Evolutionary conservation across 306 rosid species (phyloP).

Genomic region (Boehmeria nivea): DNA sequence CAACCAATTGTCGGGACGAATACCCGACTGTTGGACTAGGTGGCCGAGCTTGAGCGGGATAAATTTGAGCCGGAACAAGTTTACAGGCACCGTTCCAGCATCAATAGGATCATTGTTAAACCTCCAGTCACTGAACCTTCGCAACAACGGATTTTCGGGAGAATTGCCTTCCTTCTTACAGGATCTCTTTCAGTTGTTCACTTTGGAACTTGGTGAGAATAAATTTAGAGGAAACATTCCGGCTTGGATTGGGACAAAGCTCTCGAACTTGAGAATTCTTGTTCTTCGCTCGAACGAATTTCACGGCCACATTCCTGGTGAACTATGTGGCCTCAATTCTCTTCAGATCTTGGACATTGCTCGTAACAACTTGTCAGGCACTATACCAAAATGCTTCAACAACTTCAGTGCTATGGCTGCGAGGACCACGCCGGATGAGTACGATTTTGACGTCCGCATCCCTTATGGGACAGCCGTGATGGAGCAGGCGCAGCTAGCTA

Average conservation of each 20-base stretch:
- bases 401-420: conserved; percentile 5
- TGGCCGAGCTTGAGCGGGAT: too few species aligned
- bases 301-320: too few species aligned
- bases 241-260: conserved; percentile 11
- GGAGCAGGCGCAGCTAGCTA: background rate
- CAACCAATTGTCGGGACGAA: too few species aligned
- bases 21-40: too few species aligned
- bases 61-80: conserved; percentile 18
- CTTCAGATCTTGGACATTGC: too few species aligned
- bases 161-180: background rate
- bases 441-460: too few species aligned
- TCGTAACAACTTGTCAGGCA: too few species aligned
- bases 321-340: too few species aligned
- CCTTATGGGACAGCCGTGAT: too few species aligned
- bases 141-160: background rate
- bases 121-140: background rate
- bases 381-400: too few species aligned
- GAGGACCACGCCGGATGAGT: too few species aligned
- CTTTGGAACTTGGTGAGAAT: conserved; percentile 27
- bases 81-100: conserved; percentile 11
- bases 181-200: background rate
- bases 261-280: background rate
- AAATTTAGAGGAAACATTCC: conserved; percentile 24
- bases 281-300: too few species aligned
- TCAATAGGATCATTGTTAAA: background rate